phyloP scores from a whole-genome alignment of 2,329 filamentous ascomycete genomes.

The Chalara sp. region DNA sequence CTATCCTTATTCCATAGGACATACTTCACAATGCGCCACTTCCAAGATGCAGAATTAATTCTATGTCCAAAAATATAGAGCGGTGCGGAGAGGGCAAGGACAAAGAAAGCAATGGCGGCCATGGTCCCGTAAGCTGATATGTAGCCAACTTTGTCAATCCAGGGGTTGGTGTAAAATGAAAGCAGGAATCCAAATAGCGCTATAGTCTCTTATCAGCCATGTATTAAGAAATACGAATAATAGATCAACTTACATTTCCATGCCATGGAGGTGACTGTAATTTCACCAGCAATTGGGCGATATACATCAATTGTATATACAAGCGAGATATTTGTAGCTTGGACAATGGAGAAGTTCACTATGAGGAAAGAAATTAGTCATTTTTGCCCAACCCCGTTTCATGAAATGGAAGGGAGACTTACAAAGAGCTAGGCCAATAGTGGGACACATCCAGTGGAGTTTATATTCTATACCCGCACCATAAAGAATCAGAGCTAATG shows the following conservation, averaged over 20 bases:
- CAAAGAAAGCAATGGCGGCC: constrained; percentile 43
- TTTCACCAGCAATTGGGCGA: constrained; percentile 49
- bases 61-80: constrained; percentile 45
- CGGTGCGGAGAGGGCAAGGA: constrained; percentile 42
- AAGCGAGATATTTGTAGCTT: constrained; percentile 47
- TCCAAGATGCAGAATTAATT: constrained; percentile 40
- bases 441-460: constrained; percentile 49
- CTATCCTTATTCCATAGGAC: constrained; percentile 46
- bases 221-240: neutral
- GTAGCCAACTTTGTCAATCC: constrained; percentile 45
- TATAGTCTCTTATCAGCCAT: constrained; percentile 14
- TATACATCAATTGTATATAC: constrained; percentile 54
- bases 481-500: constrained; percentile 38
- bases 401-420: constrained; percentile 29
- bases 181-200: constrained; percentile 51
- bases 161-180: constrained; percentile 54
- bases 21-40: constrained; percentile 39
- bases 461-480: constrained; percentile 40
- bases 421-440: constrained; percentile 46
- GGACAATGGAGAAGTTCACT: constrained; percentile 50
- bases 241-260: constrained; percentile 41
- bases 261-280: constrained; percentile 43
- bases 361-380: neutral
- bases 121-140: constrained; percentile 46
- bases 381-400: neutral